Base-by-base conservation (phyloP, 2,329 filamentous ascomycete genomes). In the Calonectria hawksworthii region DNA sequence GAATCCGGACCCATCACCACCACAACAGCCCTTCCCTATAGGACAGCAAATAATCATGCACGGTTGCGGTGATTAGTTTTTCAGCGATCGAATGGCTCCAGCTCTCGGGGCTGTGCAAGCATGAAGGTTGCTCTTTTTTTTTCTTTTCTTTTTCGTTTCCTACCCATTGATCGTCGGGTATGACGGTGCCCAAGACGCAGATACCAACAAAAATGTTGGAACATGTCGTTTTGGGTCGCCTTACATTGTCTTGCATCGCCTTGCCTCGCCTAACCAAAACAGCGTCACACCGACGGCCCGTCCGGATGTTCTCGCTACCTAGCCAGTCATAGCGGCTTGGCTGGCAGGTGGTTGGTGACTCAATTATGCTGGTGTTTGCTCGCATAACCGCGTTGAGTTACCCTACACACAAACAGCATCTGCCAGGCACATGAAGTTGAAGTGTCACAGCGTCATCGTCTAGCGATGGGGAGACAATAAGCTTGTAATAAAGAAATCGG, bases 151-250 rank as follows among this genome's bases (percentile, higher is more conserved):
- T 47, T 61, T n/a, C 16, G 30, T 11, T 28, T 26, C 21, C 34
- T 41, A 23, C 16, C 63, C 61, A 41, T 70, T 44, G 34, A 52
- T 50, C 41, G 47, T 30, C 56, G 52, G 44, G 59, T 59, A 38
- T 59, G n/a, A 47, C 47, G 59, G 41, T 56, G 68, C 59, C 68
- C 47, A 63, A 36, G n/a, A 65, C 54, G 68, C 68, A 71, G 59
- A 61, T 66, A 71, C 59, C 56, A 41, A 63, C 34, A 36, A 63
- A 38, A 26, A 63, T 10, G 56, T 6, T 28, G 34, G 34, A 26
- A 63, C 36, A 63, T 38, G 38, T 67, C 64, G 50, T 28, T 52
- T 36, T 18, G 21, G 64, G 36, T 38, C 44, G 47, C 64, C 44
- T 67, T 44, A 36, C 30, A 26, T 63, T 63, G 56, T 28, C 23